Conservation (phyloP, 352 stramenopile species). For the Phytopythium ostracodes region DNA sequence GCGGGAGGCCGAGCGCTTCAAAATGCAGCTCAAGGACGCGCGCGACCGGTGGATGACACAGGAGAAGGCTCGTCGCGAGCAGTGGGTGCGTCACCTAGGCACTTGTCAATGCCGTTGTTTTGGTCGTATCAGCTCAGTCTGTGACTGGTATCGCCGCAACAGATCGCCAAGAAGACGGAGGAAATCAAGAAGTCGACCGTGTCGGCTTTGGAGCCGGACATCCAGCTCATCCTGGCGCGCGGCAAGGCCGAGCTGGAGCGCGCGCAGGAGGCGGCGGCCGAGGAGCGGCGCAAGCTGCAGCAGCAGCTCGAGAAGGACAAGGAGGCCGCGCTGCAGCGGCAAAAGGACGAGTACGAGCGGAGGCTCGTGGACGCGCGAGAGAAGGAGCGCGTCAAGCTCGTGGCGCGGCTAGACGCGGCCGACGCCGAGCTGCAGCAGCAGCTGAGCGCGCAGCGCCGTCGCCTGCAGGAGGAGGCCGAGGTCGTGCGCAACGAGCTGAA, state of each 20-base stretch:
- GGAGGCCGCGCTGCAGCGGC: slow-evolving; percentile 37
- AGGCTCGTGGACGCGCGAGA: slow-evolving; percentile 68
- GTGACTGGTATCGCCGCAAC: background rate
- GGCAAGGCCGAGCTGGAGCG: slow-evolving; percentile 70
- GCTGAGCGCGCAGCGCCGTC: slow-evolving; percentile 56
- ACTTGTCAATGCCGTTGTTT: no score
- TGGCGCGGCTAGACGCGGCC: slow-evolving; percentile 64
- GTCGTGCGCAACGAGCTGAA: slow-evolving; percentile 51
- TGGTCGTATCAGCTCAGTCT: no score
- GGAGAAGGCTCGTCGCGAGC: slow-evolving; percentile 65
- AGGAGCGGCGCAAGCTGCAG: slow-evolving; percentile 57
- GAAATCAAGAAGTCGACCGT: slow-evolving; percentile 86
- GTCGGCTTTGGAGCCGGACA: slow-evolving; percentile 71
- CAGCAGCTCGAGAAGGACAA: slow-evolving; percentile 56
- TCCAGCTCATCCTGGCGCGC: slow-evolving; percentile 75
- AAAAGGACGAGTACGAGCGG: slow-evolving; percentile 69
- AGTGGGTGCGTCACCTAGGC: slow-evolving; percentile 34
- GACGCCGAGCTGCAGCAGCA: slow-evolving; percentile 80
- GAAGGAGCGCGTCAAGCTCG: slow-evolving; percentile 71
- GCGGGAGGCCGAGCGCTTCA: slow-evolving; percentile 58
- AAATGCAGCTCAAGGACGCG: slow-evolving; percentile 73
- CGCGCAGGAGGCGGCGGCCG: slow-evolving; percentile 40
- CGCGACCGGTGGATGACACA: slow-evolving; percentile 68
- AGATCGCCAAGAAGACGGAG: slow-evolving; percentile 77
- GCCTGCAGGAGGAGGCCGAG: slow-evolving; percentile 71